Base-by-base conservation (phyloP, 2,329 filamentous ascomycete species). In the Botryotinia narcissicola region DNA sequence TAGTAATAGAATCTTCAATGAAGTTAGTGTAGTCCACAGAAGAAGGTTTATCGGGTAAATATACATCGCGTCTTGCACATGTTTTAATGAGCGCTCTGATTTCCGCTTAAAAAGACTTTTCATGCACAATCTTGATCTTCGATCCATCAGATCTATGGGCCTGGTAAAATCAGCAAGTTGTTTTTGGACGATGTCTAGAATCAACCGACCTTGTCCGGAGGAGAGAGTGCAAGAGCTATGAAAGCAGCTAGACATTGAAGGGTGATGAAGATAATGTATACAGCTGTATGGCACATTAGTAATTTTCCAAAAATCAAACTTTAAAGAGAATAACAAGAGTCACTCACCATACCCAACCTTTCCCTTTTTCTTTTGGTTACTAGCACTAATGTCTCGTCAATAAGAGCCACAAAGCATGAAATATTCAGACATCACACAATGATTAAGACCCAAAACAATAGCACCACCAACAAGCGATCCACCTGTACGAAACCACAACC, bases 401-500 rank as follows among this genome's bases (percentile, higher is more conserved):
- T 32, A 66, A 66, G 44, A 37, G 12, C 12, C 29, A 12, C 9
- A 35, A 81, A 79, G 75, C 86, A 44, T 40, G 29, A 7, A 10
- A 61, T 60, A 5, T 18, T 48, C 4, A 25, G 16, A 14, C 32
- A 48, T 16, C 20, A 66, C 62, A 1, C 32, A 66, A 32, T 71
- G 69, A 72, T 74, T 87, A 16, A 87, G 77, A 0, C 83, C 86
- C 3, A 87, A 80, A 32, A 85, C 84, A 74, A 87, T 86, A 3
- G 85, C 82, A 4, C 85, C 86, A 18, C 86, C 86, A 12, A 88
- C 82, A 54, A 74, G 62, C 32, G 82, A 81, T 1, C 83, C 84
- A 7, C 81, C 77, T 35, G 82, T 83, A 32, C 83, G 81, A 70
- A 82, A 83, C 12, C 81, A 81, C 67, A 85, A 79, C 84, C 84